Conservation (phyloP, 441 rosid genomes). For the Euphorbia schlechtendalii region DNA sequence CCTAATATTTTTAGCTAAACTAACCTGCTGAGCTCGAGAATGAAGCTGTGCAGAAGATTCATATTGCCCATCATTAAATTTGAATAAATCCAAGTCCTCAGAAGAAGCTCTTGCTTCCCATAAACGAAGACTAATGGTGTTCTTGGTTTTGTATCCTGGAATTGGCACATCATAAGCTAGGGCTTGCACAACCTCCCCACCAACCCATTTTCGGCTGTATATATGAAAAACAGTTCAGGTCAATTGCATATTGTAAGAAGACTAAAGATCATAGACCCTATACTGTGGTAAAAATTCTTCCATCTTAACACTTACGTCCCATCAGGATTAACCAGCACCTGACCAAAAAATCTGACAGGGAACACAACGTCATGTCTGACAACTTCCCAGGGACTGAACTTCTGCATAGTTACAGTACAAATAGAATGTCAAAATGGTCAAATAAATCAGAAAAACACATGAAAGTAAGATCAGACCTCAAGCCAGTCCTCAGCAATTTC, state of each 20-base stretch:
- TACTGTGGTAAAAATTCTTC: conserved; percentile 4
- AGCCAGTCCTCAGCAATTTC: conserved; percentile 99
- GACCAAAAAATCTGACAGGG: conserved; percentile 89
- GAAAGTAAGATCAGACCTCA: conserved; percentile 48
- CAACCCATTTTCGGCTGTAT: conserved; percentile 84
- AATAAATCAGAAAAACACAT: conserved; percentile 11
- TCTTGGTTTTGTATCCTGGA: conserved; percentile 95
- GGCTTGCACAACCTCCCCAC: conserved; percentile 87
- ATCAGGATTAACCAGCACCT: conserved; percentile 60
- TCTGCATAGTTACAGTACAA: conserved; percentile 52
- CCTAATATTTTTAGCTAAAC: conserved; percentile 10
- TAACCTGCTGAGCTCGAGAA: conserved; percentile 85
- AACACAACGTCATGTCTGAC: conserved; percentile 86
- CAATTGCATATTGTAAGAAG: neutral
- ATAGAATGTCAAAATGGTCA: conserved; percentile 20
- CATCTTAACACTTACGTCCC: conserved; percentile 62
- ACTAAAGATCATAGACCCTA: neutral
- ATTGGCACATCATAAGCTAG: conserved; percentile 97
- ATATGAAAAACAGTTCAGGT: conserved; percentile 20
- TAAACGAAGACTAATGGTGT: conserved; percentile 93
- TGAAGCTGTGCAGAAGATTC: conserved; percentile 89
- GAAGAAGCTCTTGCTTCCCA: conserved; percentile 95
- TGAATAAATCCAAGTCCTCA: conserved; percentile 71
- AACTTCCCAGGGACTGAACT: conserved; percentile 99
- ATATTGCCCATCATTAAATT: conserved; percentile 93